These are phyloP conservation scores for Chlorophyllum brunneum DNA, from an alignment of 768 basidiomycete genomes.

Conservation along the genomic window DNA sequence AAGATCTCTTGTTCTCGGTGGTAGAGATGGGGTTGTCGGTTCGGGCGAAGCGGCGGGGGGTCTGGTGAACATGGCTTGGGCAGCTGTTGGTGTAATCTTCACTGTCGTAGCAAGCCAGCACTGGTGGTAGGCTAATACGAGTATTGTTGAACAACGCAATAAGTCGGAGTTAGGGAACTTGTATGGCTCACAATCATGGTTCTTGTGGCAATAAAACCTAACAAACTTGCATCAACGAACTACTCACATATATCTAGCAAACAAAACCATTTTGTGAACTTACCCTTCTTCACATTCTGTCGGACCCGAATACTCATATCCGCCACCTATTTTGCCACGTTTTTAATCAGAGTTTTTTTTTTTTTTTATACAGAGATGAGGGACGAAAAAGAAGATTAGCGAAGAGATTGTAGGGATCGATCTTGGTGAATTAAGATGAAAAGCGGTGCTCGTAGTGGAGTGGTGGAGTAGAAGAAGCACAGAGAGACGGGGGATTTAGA, in stretches of 20 bases:
- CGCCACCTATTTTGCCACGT: conserved; percentile 1
- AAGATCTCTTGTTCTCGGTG: conserved; percentile 3
- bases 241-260: not conserved
- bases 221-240: not conserved
- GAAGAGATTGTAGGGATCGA: not conserved
- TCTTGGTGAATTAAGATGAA: not conserved
- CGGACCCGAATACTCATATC: conserved; percentile 10
- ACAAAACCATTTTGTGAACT: not conserved
- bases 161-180: not conserved
- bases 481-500: too few relatives aligned
- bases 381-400: not conserved
- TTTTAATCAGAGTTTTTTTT: not conserved
- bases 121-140: not conserved
- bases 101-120: not conserved
- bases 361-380: too few relatives aligned
- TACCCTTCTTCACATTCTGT: conserved; percentile 12
- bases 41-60: not conserved
- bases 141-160: not conserved
- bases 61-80: not conserved
- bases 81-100: not conserved
- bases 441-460: not conserved
- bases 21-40: conserved; percentile 1
- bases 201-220: not conserved
- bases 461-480: not conserved
- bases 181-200: not conserved